Base-by-base conservation (phyloP, 2,329 filamentous ascomycete species). In the Xylaria sp. region DNA sequence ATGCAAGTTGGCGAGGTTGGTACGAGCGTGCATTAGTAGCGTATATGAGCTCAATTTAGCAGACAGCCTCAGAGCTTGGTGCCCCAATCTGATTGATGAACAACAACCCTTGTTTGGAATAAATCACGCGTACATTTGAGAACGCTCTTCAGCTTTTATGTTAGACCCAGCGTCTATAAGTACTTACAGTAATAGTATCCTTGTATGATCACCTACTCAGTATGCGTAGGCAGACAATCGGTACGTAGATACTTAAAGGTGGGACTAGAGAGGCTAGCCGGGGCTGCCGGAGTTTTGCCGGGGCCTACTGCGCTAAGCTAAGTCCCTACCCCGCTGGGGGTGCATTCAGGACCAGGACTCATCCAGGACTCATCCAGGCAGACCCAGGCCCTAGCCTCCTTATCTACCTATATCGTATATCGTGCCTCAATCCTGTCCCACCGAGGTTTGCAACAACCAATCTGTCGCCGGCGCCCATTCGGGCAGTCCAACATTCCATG, bases 271-370 rank as follows among this genome's bases (percentile, higher is more conserved):
- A n/a, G n/a, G n/a, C n/a, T n/a, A 25, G 50, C 48, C 16, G 5
- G 35, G 35, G 37, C 37, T 65, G 47, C 72, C 73, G 73, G 68
- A 64, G 71, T 74, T 74, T 68, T 60, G 44, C 73, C 73, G 72
- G 35, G 27, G 21, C 59, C 27, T 53, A 44, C 9, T 21, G n/a
- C n/a, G n/a, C n/a, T n/a, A n/a, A n/a, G n/a, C n/a, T n/a, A n/a
- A 18, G 37, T 18, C 5, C 60, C 23, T 59, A 67, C 63, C 68
- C 72, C 71, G 72, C 69, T 69, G 42, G 32, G n/a, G n/a, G n/a
- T n/a, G n/a, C n/a, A n/a, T n/a, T n/a, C n/a, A n/a, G n/a, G n/a
- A n/a, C n/a, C n/a, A n/a, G n/a, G n/a, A n/a, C n/a, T n/a, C n/a
- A n/a, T n/a, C n/a, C n/a, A n/a, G n/a, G n/a, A n/a, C n/a, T n/a